Evolutionary conservation across 2,329 filamentous ascomycete species (phyloP).

Genomic region (Colletotrichum sp.): DNA sequence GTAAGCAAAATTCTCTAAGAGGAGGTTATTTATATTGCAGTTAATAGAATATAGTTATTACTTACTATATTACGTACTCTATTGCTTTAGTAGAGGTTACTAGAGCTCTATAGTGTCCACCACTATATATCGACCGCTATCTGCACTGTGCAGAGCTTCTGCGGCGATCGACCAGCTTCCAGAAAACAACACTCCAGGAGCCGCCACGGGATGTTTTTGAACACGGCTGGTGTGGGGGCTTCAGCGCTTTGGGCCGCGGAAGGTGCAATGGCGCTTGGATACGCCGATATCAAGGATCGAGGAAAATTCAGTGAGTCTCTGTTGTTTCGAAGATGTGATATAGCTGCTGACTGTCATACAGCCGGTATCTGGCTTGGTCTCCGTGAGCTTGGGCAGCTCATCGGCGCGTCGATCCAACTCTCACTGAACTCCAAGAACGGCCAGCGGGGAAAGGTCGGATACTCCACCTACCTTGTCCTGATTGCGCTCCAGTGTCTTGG

Average conservation of each 20-base stretch:
- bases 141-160: too few relatives aligned
- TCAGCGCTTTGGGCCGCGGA: constrained; percentile 39
- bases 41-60: too few relatives aligned
- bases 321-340: accelerated
- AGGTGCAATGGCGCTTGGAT: constrained; percentile 34
- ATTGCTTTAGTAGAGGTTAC: too few relatives aligned
- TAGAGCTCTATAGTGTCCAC: too few relatives aligned
- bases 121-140: too few relatives aligned
- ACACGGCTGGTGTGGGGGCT: too few relatives aligned
- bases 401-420: constrained; percentile 56
- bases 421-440: constrained; percentile 50
- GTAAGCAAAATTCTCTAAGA: too few relatives aligned
- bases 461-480: constrained; percentile 44
- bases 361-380: constrained; percentile 59
- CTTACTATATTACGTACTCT: too few relatives aligned
- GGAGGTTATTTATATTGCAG: too few relatives aligned
- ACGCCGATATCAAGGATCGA: constrained; percentile 45
- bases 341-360: neutral
- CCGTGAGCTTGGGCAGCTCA: constrained; percentile 56
- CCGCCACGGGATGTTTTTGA: too few relatives aligned
- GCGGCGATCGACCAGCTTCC: too few relatives aligned
- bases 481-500: constrained; percentile 51
- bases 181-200: too few relatives aligned
- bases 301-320: constrained; percentile 39
- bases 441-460: constrained; percentile 49